Evolutionary conservation across 345 rosid genomes (phyloP), one percentile per base, ranked within the genome.

Genomic region (Lumnitzera littorea): DNA sequence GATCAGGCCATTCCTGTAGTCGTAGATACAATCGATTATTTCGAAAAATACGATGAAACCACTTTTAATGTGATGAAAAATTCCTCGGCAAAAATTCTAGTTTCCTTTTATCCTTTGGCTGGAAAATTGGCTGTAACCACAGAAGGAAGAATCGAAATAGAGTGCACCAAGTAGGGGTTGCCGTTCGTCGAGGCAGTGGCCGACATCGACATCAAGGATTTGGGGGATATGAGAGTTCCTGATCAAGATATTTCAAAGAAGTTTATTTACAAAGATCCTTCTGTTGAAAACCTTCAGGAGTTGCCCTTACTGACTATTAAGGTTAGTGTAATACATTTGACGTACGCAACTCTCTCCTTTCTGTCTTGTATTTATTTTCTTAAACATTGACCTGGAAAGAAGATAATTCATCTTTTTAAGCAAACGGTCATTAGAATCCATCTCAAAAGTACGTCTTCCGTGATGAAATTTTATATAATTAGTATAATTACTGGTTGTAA

Each of bases 11-110:
- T 66, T 23, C 47, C 67, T 6, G 3, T 11, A 24, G 24, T 60
- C 7, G 53, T 58, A 49, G 53, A 24, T 2, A 62, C 68, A 9
- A 24, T 69, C 16, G 61, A 65, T n/a, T 25, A 53, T 57, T 74
- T 15, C 54, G 31, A 57, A 53, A 52, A 41, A 4, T 24, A 56
- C 23, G 14, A 23, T 24, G 71, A 66, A 10, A 12, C 50, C 31
- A 29, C 65, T 5, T 24, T 17, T 2, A 66, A 70, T 9, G 57
- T 55, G 62, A 57, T 70, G 5, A 70, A 60, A 49, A 56, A 62
- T 13, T 60, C 74, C 57, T 57, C 70, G 51, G 48, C 55, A 20
- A 62, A 74, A 54, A 65, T 66, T 46, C 57, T 70, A 7, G 74
- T 66, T 48, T 68, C 58, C 54, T 69, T 53, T 48, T 49, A 43